phyloP scores from a whole-genome alignment of 139 green algal genomes.

The Chlamydomonas asymmetrica region DNA sequence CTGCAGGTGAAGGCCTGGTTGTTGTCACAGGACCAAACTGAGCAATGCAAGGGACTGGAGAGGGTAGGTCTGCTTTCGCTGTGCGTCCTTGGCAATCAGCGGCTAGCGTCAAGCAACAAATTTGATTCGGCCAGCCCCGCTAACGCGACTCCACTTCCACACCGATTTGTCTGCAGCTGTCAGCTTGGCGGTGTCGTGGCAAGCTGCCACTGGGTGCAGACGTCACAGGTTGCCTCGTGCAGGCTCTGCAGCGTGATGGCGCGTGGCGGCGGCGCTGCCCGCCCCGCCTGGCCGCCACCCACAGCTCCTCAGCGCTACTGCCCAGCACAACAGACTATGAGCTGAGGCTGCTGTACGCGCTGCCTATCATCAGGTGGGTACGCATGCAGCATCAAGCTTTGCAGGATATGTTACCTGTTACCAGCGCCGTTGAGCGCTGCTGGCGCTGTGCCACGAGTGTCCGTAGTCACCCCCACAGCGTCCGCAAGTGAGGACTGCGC shows the following conservation, averaged over 20 bases:
- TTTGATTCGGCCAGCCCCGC: not conserved
- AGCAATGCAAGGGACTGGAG: not conserved
- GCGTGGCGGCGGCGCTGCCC: not conserved
- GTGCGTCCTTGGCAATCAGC: not conserved
- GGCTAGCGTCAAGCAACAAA: not conserved
- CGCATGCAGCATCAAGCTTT: no score
- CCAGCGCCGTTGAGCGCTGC: no score
- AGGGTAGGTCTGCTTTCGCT: not conserved
- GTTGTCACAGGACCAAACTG: not conserved
- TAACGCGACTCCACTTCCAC: not conserved
- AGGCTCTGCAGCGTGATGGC: slow-evolving; percentile 32
- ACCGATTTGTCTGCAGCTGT: slow-evolving; percentile 35
- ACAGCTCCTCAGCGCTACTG: not conserved
- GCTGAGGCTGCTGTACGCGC: slow-evolving; percentile 16
- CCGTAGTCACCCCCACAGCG: no score
- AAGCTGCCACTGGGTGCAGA: slow-evolving; percentile 72
- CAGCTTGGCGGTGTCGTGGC: slow-evolving; percentile 64
- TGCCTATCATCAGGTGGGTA: slow-evolving; percentile 13
- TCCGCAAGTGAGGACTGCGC: no score
- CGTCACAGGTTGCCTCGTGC: slow-evolving; percentile 58
- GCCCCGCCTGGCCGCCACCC: slow-evolving; percentile 1
- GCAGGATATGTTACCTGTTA: no score
- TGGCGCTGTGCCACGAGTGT: no score
- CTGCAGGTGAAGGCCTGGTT: not conserved
- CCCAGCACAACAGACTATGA: not conserved